Evolutionary conservation across 1,139 yeast species (phyloP), one percentile per base, ranked within the genome.

Genomic region (Yamadazyma jaroonii): DNA sequence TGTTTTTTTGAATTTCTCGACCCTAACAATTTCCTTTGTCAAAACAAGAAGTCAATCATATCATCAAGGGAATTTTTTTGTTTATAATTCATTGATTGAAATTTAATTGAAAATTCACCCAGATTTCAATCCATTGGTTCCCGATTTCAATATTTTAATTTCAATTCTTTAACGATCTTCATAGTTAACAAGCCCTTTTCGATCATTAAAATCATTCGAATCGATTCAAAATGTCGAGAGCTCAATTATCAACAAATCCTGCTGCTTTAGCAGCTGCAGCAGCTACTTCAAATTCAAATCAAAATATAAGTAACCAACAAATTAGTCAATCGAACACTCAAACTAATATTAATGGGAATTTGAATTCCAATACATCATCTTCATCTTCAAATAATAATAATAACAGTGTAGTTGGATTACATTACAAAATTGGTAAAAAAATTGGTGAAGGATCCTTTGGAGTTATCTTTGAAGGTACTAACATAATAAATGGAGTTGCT

Each of bases 391-490:
- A 57, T 11, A 51, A 47, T 40, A 45, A 50, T 39, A 56, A 54
- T 45, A 59, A 53, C 37, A 62, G 70, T 9, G 85, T 84, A 29
- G 90, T 84, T 35, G 94, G 94, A 1, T 70, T 84, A 46, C 92
- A 84, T 60, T 84, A 84, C 59, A 79, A 81, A 52, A 82, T 84
- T 37, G 92, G 92, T 34, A 84, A 84, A 59, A 84, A 84, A 60
- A 83, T 84, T 36, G 94, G 94, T 41, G 94, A 84, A 59, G 94
- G 94, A 14, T 84, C 92, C 2, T 84, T 84, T 59, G 94, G 94
- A 39, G 87, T 84, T 28, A 76, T 84, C 38, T 84, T 84, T 53
- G 94, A 84, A 64, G 94, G 94, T 46, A 74, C 83, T 29, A 84
- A 84, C 53, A 72, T 84, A 54, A 74, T 84, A 50, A 84, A 83